Conservation (phyloP, 805 yeast species). For the Cyberlindnera xylosilytica region DNA sequence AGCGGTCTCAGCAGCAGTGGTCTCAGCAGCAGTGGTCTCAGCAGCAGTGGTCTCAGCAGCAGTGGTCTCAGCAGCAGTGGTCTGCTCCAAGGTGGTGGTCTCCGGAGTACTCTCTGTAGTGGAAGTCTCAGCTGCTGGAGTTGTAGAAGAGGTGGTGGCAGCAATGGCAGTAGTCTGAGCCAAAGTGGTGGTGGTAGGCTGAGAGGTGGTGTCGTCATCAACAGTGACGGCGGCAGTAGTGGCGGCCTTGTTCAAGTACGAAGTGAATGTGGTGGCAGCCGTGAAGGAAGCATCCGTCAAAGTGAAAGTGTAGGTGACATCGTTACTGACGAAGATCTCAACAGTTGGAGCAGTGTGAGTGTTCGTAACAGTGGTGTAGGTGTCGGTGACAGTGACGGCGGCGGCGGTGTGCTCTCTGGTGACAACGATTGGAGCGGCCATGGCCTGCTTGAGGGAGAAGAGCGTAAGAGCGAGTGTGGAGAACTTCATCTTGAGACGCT, state of each 20-base stretch:
- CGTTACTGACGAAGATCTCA: constrained; percentile 35
- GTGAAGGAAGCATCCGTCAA: constrained; percentile 35
- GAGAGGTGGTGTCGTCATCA: constrained; percentile 8
- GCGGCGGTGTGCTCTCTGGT: constrained; percentile 57
- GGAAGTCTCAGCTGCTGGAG: constrained; percentile 7
- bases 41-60: constrained; percentile 16
- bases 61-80: constrained; percentile 14
- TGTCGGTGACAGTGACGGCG: constrained; percentile 44
- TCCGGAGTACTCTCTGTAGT: constrained; percentile 12
- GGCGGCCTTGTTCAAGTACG: constrained; percentile 21
- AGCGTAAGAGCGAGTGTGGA: constrained; percentile 10
- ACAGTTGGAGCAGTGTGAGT: constrained; percentile 40
- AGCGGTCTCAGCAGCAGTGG: constrained; percentile 14
- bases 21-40: constrained; percentile 11
- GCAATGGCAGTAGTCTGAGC: constrained; percentile 17
- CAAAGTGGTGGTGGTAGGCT: constrained; percentile 16
- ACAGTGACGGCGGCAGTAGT: constrained; percentile 19
- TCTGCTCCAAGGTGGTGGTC: too few species aligned
- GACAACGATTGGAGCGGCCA: constrained; percentile 38
- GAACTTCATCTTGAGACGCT: constrained; percentile 12
- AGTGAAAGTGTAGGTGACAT: constrained; percentile 37
- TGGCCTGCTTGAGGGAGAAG: constrained; percentile 22
- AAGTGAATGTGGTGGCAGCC: constrained; percentile 34
- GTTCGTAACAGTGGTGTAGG: constrained; percentile 39
- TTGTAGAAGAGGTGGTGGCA: constrained; percentile 15